Base-by-base conservation (phyloP, 164 flowering plant genomes). In the Piper longum region DNA sequence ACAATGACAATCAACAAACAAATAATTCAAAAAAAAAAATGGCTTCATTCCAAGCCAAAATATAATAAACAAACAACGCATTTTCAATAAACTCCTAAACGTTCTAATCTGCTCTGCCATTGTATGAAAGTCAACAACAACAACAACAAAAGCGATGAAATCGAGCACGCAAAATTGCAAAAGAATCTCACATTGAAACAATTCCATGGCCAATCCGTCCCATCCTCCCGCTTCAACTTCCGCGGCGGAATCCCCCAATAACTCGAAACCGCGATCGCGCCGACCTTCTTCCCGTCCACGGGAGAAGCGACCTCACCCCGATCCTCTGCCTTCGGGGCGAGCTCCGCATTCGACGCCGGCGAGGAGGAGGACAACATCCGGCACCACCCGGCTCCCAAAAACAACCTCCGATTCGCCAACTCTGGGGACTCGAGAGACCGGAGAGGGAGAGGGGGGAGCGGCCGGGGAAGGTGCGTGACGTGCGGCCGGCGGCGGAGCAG, bases 121-220 rank as follows among this genome's bases (percentile, higher is more conserved):
- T 26, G 36, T 26, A 26, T 26, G 36, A 26, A 26, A 26, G 1
- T 26, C 36, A 26, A 26, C 36, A 26, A 26, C 36, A 26, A 26
- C 36, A 26, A 26, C 36, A 26, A 26, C 12, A 26, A 26, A 26
- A 26, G 2, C 2, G 36, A 26, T 26, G 36, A 26, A 26, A 26
- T 26, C 36, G 36, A 26, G 36, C 36, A 26, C 36, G 36, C 36
- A 26, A 26, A 26, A 26, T 26, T 26, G 36, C 36, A 26, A 26
- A 26, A 26, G 1, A 57, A 2, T 57, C 59, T 62, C 67, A 89
- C 98, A 89, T 76, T 86, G 74, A 91, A 91, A 61, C 96, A 91
- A 56, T 91, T 91, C 98, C 98, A 91, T 4, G 91, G 90, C 98
- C 96, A 91, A 17, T 67, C 84, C 8, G 85, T 80, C 13, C 98